phyloP scores from a whole-genome alignment of 768 basidiomycete species.

The Lactifluus subvellereus region DNA sequence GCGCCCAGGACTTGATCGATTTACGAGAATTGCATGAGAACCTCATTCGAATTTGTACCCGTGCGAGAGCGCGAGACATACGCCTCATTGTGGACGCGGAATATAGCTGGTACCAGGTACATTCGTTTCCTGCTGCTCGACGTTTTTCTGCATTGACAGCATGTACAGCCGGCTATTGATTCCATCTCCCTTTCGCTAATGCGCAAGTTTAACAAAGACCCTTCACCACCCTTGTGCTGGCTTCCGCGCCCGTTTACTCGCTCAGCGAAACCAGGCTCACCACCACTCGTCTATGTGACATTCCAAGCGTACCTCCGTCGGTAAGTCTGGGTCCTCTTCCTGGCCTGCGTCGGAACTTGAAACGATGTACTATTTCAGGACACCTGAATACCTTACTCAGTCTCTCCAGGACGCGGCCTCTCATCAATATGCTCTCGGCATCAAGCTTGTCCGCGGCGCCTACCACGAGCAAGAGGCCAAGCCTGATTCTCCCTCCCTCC shows the following conservation, averaged over 20 bases:
- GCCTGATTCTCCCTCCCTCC: constrained; percentile 30
- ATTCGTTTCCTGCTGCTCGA: not conserved
- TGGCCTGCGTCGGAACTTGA: not conserved
- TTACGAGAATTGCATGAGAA: constrained; percentile 58
- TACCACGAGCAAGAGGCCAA: constrained; percentile 76
- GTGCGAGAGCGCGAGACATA: constrained; percentile 56
- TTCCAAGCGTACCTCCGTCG: constrained; percentile 86
- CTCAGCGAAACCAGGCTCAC: not conserved
- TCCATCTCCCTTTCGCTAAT: constrained; percentile 70
- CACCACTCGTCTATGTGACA: constrained; percentile 74
- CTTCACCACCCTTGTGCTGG: constrained; percentile 20
- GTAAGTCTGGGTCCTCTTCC: constrained; percentile 31
- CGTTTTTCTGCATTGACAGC: not conserved
- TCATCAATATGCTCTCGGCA: constrained; percentile 70
- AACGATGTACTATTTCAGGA: constrained; percentile 37
- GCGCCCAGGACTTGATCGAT: constrained; percentile 50
- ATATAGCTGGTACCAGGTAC: constrained; percentile 50
- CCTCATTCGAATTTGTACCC: constrained; percentile 56
- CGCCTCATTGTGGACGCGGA: constrained; percentile 82
- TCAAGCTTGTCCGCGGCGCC: constrained; percentile 91
- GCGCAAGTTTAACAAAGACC: constrained; percentile 61
- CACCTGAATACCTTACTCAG: constrained; percentile 59
- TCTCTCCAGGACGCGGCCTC: constrained; percentile 59
- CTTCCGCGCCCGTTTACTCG: not conserved
- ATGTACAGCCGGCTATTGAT: constrained; percentile 71